These are phyloP conservation scores for Sporisorium exsertum DNA, from an alignment of 1,284 basidiomycete genomes.

Conservation along the genomic window DNA sequence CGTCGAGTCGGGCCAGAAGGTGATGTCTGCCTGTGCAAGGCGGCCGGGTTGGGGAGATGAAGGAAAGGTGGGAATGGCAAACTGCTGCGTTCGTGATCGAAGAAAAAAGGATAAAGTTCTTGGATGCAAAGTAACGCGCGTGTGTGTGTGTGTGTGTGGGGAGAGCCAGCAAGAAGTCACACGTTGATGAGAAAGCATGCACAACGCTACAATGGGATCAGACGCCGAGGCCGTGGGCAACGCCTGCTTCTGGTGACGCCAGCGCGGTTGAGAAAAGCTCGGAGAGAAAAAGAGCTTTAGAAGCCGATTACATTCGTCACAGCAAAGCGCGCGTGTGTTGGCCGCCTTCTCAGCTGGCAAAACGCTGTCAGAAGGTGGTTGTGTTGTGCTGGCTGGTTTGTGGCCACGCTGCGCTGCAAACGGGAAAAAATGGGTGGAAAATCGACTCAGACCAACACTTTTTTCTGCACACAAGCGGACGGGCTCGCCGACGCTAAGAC, in stretches of 20 bases:
- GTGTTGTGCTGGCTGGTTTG: slow-evolving; percentile 2
- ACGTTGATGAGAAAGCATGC: background rate
- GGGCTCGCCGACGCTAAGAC: slow-evolving; percentile 4
- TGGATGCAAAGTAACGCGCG: background rate
- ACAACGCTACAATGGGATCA: background rate
- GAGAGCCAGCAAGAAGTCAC: background rate
- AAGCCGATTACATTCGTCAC: background rate
- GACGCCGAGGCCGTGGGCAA: slow-evolving; percentile 14
- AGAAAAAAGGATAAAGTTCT: background rate
- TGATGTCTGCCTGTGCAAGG: no score
- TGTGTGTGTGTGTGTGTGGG: background rate
- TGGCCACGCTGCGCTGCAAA: background rate
- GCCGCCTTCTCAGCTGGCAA: background rate
- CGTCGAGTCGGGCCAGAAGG: background rate
- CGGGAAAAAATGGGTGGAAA: background rate
- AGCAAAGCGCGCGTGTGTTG: slow-evolving; percentile 5
- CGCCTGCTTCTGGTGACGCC: background rate
- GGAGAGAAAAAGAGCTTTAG: background rate
- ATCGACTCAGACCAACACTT: slow-evolving; percentile 9
- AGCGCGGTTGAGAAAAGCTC: background rate
- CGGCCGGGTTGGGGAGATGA: background rate
- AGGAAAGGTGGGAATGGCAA: slow-evolving; percentile 1
- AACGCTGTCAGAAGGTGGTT: background rate
- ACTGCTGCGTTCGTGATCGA: slow-evolving; percentile 1
- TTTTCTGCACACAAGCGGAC: background rate